Conservation (phyloP, 148 eudicot genomes). For the Simmondsia chinensis region DNA sequence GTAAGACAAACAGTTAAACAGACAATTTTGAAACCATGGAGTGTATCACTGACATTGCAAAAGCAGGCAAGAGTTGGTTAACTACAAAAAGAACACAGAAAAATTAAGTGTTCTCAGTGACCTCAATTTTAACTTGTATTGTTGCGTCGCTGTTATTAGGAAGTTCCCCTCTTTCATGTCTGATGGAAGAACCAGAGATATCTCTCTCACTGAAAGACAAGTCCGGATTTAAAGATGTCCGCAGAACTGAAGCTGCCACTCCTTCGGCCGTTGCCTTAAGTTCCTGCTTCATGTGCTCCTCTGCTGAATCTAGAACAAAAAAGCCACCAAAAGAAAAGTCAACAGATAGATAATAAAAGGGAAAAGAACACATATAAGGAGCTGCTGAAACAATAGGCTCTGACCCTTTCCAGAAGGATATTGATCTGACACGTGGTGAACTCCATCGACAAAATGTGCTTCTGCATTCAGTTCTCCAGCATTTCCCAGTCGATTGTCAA, state of each 20-base stretch:
- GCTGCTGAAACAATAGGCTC: not conserved
- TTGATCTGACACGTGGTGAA: slow-evolving; percentile 27
- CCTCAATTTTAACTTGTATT: slow-evolving; percentile 51
- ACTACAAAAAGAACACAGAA: too few species aligned
- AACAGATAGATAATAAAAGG: not conserved
- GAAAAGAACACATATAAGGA: not conserved
- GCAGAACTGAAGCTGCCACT: slow-evolving; percentile 89
- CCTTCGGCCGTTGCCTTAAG: slow-evolving; percentile 96
- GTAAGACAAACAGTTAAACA: not conserved
- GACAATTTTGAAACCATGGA: not conserved
- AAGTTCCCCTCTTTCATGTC: slow-evolving; percentile 31
- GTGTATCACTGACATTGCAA: not conserved
- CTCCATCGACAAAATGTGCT: slow-evolving; percentile 28
- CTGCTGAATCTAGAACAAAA: slow-evolving; percentile 48
- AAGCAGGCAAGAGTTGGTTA: not conserved
- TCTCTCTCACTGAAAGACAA: slow-evolving; percentile 20
- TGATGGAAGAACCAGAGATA: slow-evolving; percentile 23
- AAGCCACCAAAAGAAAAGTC: not conserved
- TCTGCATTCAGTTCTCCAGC: slow-evolving; percentile 26
- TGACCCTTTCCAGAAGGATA: slow-evolving; percentile 39
- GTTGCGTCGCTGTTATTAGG: slow-evolving; percentile 33
- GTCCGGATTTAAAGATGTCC: slow-evolving; percentile 52
- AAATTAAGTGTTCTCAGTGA: too few species aligned
- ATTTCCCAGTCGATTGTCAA: slow-evolving; percentile 30
- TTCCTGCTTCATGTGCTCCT: slow-evolving; percentile 75